A percentile compares a stretch with the other conserved stretches of the same genome.
Conservation (phyloP, 2,329 filamentous ascomycete genomes). For the Claviceps maximensis region DNA sequence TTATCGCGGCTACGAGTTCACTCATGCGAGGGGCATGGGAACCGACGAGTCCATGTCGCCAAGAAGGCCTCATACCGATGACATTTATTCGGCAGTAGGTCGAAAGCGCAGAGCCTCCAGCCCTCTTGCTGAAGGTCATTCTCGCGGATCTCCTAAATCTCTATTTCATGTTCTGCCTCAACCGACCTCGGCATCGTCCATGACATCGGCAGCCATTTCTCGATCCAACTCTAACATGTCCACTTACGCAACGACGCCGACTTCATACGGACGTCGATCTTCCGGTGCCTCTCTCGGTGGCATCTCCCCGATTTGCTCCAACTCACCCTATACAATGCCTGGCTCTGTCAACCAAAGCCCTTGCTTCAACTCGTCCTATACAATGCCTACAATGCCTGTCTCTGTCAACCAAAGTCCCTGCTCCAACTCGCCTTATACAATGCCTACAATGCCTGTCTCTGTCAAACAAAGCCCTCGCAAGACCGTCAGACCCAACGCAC, state of each 20-base stretch:
- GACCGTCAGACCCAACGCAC: slow-evolving; percentile 24
- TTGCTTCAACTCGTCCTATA: too few species aligned
- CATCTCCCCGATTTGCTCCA: slow-evolving; percentile 35
- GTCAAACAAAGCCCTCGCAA: slow-evolving; percentile 37
- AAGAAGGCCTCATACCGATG: slow-evolving; percentile 38
- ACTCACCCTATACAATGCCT: slow-evolving; percentile 36
- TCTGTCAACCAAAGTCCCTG: slow-evolving; percentile 37
- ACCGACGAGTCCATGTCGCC: slow-evolving; percentile 38
- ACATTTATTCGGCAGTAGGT: slow-evolving; percentile 26
- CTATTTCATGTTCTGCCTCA: slow-evolving; percentile 34
- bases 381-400: slow-evolving; percentile 29
- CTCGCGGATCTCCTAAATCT: slow-evolving; percentile 39
- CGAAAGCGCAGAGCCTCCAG: slow-evolving; percentile 45
- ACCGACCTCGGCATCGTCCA: slow-evolving; percentile 28
- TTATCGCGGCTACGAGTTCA: slow-evolving; percentile 30
- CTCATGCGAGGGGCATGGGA: slow-evolving; percentile 29
- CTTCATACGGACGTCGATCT: slow-evolving; percentile 33
- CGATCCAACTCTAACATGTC: slow-evolving; percentile 37
- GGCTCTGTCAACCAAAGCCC: slow-evolving; percentile 37
- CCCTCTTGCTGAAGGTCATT: slow-evolving; percentile 34
- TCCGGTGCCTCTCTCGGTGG: slow-evolving; percentile 34
- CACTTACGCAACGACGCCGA: slow-evolving; percentile 29
- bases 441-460: slow-evolving; percentile 31
- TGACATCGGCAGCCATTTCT: slow-evolving; percentile 25
- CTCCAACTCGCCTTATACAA: too few species aligned